Base-by-base conservation (phyloP, 495 filamentous ascomycete species). In the Penicillium maclennaniae region DNA sequence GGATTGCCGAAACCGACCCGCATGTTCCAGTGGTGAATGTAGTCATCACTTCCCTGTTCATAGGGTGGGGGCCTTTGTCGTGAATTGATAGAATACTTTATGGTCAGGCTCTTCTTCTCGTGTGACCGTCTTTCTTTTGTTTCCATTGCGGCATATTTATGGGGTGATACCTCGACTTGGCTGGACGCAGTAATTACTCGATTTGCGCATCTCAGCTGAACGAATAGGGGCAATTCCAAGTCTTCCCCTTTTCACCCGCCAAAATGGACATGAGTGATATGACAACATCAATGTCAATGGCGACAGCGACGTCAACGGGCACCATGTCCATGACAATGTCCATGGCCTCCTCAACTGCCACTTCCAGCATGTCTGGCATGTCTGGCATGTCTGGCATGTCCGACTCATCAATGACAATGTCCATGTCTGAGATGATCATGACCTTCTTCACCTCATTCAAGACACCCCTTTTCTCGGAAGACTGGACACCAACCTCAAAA, bases 361-460 rank as follows among this genome's bases (percentile, higher is more conserved):
- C 44, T 41, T 52, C 55, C 0, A 49, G 44, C 6, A 61, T 61
- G 55, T 40, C 38, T 16, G 38, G 38, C 38, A 61, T 61, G 55
- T 40, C 38, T 16, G 38, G 38, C 38, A 40, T 40, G 38, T 20
- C 38, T 7, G 55, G 53, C 49, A 64, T 61, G 58, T 51, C 38
- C 43, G 28, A 23, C 5, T 59, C 56, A 3, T 54, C 51, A 15
- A 54, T 54, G 43, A 49, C 59, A 7, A 62, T 63, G 60, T 49
- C 48, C 43, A 66, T 63, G 63, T 55, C 65, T n/a, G 51, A 55
- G 16, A 66, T 68, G 65, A 38, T 54, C 17, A 69, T 69, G 66
- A 62, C 58, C 9, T 69, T 69, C 54, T 69, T 69, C 52, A 60
- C 55, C 45, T 66, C 63, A 0, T 48, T 51, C 39, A 46, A 49